Base-by-base conservation (phyloP, 2,329 filamentous ascomycete species). In the Ophiostoma australiae region DNA sequence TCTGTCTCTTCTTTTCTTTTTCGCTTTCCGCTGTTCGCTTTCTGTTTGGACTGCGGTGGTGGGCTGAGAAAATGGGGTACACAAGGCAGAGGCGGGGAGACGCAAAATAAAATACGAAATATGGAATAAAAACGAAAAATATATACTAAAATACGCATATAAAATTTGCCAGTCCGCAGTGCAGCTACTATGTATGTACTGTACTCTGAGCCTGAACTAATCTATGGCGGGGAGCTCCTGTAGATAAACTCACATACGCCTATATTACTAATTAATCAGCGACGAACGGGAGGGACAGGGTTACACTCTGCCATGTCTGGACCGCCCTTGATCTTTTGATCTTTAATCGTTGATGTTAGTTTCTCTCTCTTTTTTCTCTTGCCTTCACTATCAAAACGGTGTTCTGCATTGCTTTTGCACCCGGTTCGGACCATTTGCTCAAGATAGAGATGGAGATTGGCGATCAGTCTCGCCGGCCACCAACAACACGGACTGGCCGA, bases 61-160 rank as follows among this genome's bases (percentile, higher is more conserved):
- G 63, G 63, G 63, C 33, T 39, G 63, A 66, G 61, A 66, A 39
- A 66, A 35, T 35, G 61, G 61, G 31, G 61, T 37, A 65, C 58
- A 65, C 58, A 65, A 65, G 58, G 61, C 17, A 39, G 61, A 66
- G 61, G 61, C 61, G 61, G 61, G 44, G 44, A 48, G 52, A 58
- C 52, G 52, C 23, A 58, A 27, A 58, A 58, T 27, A 58, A 58
- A 58, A 58, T 58, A 27, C 3, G 27, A 58, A 58, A 58, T 23
- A 58, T n/a, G 39, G 39, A 41, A 41, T 41, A 41, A 41, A 41
- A 41, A 2, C 39, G 39, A 41, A 15, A 52, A n/a, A 23, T 41
- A 4, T 10, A 41, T 15, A 41, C 0, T 41, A 41, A 41, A 58
- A 58, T 58, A 27, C 7, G 7, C 4, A 23, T 13, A 27, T 58